Percentiles rank a stretch among this genome's conserved stretches.
These are phyloP conservation scores for Chrysochromulina parva DNA, from an alignment of 78 protist species.

Conservation along the genomic window DNA sequence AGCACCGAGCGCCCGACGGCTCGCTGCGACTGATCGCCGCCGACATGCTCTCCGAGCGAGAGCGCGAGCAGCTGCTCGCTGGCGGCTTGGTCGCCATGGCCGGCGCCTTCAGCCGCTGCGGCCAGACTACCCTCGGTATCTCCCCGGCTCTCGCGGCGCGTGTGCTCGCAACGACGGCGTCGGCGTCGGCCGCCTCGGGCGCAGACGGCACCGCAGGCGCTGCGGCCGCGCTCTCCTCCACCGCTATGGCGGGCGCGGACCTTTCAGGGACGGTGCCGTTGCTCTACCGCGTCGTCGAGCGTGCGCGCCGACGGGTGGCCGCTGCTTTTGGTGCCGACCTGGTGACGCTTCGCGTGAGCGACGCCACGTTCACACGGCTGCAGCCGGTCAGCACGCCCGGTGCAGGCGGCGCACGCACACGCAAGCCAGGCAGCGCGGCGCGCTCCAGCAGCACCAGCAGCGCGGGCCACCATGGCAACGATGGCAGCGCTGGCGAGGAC, in stretches of 20 bases:
- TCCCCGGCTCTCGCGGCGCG: background rate
- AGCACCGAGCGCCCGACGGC: background rate
- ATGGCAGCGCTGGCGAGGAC: too few species aligned
- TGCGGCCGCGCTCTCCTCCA: background rate
- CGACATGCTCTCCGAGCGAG: background rate
- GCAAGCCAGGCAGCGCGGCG: background rate
- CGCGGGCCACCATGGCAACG: too few species aligned
- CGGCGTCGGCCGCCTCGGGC: too few species aligned
- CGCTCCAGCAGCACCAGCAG: too few species aligned
- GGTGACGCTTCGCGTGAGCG: background rate
- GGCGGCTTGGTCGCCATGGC: background rate
- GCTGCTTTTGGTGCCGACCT: background rate
- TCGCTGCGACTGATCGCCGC: background rate
- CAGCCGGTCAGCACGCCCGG: background rate
- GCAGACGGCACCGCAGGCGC: background rate
- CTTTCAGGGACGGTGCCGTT: background rate
- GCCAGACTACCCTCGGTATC: slow-evolving; percentile 21
- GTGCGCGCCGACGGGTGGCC: background rate
- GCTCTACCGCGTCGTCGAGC: background rate
- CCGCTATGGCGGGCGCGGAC: background rate
- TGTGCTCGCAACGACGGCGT: background rate
- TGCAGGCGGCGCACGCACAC: background rate
- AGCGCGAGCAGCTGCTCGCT: background rate
- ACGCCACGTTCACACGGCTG: slow-evolving; percentile 1
- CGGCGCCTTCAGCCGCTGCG: background rate